Evolutionary conservation across 2,329 filamentous ascomycete genomes (phyloP), one percentile per base, ranked within the genome.

Genomic region (Colletotrichum sp.): DNA sequence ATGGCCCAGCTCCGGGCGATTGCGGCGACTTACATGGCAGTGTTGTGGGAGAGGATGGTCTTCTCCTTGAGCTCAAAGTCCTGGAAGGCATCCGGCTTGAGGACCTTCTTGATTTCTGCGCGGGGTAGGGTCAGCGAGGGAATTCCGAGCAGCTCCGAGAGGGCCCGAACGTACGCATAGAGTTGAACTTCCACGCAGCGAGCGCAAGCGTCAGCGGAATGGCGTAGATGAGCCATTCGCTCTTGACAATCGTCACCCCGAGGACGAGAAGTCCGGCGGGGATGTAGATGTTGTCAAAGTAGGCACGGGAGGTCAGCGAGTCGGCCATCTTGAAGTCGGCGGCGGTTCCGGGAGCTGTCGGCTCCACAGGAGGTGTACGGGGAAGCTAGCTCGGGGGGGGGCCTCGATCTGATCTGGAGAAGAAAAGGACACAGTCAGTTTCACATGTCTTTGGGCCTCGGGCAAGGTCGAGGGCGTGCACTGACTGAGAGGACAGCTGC

Each of bases 11-110:
- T 72, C 36, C 39, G 34, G 8, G 57, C 8, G 13, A 6, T 6
- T 26, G 10, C 15, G 9, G 16, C n/a, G 34, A 86, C 91, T 83
- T 87, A 96, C 94, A 99, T 98, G 86, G 96, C 96, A 76, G 98
- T 96, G 90, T 99, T 99, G 92, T 99, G 97, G 36, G 96, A 98
- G 82, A 99, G 93, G 79, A 98, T 91, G 16, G 94, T 99, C 92
- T 98, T 99, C 87, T 99, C 95, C 86, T 94, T 93, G 81, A 99
- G 93, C 84, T 95, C 93, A 84, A 98, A 98, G 75, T 98, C 92
- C 85, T 98, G 96, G 91, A 98, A 98, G 67, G 90, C 90, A 80
- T 93, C 92, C 36, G 96, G 95, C 88, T 96, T 96, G 80, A 99
- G 92, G 79, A 97, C 93, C 86, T 95, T 96, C 85, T 93, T 92